Percentiles rank a stretch among this genome's conserved stretches.
phyloP scores from a whole-genome alignment of 169 alveolate species.

The Eimeria necatrix region DNA sequence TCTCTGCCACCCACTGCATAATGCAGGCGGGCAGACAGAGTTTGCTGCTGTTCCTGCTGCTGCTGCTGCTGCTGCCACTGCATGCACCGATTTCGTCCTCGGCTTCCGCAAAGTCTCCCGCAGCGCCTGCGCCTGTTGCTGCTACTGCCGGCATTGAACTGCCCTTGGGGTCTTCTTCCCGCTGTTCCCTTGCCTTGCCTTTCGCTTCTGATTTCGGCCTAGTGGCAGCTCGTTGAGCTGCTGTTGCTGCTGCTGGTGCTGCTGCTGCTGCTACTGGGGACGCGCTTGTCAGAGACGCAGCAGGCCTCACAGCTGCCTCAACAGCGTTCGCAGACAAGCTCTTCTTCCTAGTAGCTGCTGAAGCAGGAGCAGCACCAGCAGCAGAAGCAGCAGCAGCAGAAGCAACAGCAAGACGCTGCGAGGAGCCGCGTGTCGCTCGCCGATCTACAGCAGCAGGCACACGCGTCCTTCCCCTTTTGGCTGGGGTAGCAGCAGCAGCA shows the following conservation, averaged over 20 bases:
- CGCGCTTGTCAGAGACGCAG: no score
- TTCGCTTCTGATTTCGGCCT: not conserved
- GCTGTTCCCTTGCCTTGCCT: not conserved
- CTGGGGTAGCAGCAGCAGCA: slow-evolving; percentile 1
- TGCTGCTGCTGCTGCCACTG: not conserved
- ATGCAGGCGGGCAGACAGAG: slow-evolving; percentile 4
- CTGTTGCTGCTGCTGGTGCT: not conserved
- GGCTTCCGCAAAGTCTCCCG: not conserved
- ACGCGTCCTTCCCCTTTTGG: not conserved
- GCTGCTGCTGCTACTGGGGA: slow-evolving; percentile 17
- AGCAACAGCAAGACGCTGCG: not conserved
- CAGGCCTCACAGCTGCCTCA: not conserved
- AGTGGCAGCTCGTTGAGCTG: not conserved
- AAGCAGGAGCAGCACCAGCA: no score
- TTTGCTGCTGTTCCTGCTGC: slow-evolving; percentile 7
- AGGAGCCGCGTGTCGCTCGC: not conserved
- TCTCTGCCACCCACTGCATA: slow-evolving; percentile 18
- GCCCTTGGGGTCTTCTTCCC: not conserved
- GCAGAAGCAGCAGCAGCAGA: slow-evolving; percentile 20
- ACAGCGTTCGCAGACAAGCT: not conserved
- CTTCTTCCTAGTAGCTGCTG: slow-evolving; percentile 6
- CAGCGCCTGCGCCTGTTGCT: not conserved
- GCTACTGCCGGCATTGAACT: not conserved
- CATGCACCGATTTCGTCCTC: not conserved
- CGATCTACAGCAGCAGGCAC: not conserved